Percentiles rank a stretch among this genome's conserved stretches.
phyloP scores from a whole-genome alignment of 2,329 filamentous ascomycete genomes.

The Penicillium sp. region DNA sequence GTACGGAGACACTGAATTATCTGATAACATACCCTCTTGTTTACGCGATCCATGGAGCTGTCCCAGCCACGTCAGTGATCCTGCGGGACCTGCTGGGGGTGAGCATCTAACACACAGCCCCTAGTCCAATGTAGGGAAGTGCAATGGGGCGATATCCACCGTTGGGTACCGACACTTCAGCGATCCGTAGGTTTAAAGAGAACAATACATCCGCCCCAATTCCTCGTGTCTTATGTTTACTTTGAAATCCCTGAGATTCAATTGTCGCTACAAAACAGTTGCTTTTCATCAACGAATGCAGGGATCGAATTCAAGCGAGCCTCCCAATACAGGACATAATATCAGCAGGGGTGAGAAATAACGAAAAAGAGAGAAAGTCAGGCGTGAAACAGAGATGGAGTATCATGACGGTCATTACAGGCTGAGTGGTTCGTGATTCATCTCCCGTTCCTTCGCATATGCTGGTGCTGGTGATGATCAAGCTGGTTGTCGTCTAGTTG shows the following conservation, averaged over 20 bases:
- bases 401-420: conserved; percentile 24
- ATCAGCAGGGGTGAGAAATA: conserved; percentile 7
- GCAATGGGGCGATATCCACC: conserved; percentile 15
- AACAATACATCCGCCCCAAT: background rate
- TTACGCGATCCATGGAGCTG: background rate
- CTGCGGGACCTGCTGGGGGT: conserved; percentile 8
- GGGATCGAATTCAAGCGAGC: conserved; percentile 13
- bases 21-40: background rate
- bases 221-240: background rate
- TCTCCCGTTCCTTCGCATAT: background rate
- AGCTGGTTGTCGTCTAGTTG: conserved; percentile 17
- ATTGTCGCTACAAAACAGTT: background rate
- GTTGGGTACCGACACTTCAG: conserved; percentile 16
- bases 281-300: conserved; percentile 4
- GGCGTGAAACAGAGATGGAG: background rate
- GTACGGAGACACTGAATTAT: background rate
- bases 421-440: background rate
- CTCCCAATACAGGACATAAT: conserved; percentile 13
- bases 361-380: conserved; percentile 2
- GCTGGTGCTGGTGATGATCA: background rate
- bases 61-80: conserved; percentile 1
- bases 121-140: conserved; percentile 13
- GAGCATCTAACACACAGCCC: conserved; percentile 6
- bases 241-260: background rate
- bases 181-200: conserved; percentile 7